Evolutionary conservation across 129 eudicot species (phyloP).

Genomic region (Silybum marianum): DNA sequence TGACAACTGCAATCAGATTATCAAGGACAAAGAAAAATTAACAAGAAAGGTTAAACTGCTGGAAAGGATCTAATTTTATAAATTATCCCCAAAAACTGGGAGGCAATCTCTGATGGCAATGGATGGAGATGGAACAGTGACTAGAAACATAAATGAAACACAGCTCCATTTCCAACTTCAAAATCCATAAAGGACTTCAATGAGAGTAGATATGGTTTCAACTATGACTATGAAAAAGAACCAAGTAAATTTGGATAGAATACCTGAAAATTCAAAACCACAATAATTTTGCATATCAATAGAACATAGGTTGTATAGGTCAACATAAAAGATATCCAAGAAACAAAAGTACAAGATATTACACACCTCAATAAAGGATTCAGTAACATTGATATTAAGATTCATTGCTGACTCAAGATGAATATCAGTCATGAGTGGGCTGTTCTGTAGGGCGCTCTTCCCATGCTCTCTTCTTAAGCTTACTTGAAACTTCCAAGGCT

Average conservation of each 20-base stretch:
- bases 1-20: not conserved
- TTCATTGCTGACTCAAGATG: constrained; percentile 57
- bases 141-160: not conserved
- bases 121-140: not conserved
- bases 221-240: not conserved
- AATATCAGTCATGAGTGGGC: constrained; percentile 55
- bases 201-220: not conserved
- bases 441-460: constrained; percentile 55
- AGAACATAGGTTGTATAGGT: not conserved
- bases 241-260: not conserved
- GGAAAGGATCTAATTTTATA: not conserved
- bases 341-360: not conserved
- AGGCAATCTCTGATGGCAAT: not conserved
- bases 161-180: not conserved
- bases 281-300: not conserved
- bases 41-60: not conserved
- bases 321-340: not conserved
- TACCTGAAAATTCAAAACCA: not conserved
- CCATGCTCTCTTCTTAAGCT: constrained; percentile 51
- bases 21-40: not conserved
- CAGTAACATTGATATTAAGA: constrained; percentile 85
- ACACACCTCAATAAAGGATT: constrained; percentile 77
- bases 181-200: not conserved
- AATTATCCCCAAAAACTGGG: not conserved
- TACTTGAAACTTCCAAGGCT: constrained; percentile 83